Percentiles rank a stretch among this genome's conserved stretches.
Conservation (phyloP, 306 rosid genomes). For the Potentilla sterilis region DNA sequence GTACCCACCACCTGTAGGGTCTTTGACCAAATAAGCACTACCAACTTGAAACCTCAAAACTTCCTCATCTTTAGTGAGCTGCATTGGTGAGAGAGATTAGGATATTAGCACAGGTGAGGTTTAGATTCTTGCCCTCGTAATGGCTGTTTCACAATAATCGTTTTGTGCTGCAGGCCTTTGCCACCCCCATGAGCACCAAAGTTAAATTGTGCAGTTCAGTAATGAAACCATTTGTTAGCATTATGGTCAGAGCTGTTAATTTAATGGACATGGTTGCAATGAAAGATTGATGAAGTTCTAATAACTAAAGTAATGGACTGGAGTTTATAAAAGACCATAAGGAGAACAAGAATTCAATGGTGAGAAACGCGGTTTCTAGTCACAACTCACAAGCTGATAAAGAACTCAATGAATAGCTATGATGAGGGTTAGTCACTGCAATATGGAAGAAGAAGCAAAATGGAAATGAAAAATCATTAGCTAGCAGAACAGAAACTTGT, state of each 20-base stretch:
- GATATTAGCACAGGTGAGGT: neutral
- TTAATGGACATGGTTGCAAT: neutral
- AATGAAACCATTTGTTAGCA: neutral
- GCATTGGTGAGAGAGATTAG: neutral
- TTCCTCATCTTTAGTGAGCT: neutral
- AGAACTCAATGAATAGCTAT: slow-evolving; percentile 9
- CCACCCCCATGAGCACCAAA: neutral
- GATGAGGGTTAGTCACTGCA: neutral
- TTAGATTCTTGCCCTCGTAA: neutral
- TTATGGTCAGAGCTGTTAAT: neutral
- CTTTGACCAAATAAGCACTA: neutral
- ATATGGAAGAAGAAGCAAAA: neutral
- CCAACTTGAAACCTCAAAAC: neutral
- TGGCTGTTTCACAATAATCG: neutral
- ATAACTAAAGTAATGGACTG: neutral
- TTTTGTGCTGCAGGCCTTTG: neutral
- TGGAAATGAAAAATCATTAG: neutral
- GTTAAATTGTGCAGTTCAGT: neutral
- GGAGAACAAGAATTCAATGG: slow-evolving; percentile 16
- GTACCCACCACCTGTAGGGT: neutral
- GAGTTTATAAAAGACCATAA: too few relatives aligned
- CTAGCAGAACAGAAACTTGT: slow-evolving; percentile 8
- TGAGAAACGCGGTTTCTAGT: neutral
- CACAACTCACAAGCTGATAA: slow-evolving; percentile 2
- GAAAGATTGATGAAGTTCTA: neutral